Evolutionary conservation across 352 stramenopile species (phyloP).

Genomic region (Globisporangium parvum): DNA sequence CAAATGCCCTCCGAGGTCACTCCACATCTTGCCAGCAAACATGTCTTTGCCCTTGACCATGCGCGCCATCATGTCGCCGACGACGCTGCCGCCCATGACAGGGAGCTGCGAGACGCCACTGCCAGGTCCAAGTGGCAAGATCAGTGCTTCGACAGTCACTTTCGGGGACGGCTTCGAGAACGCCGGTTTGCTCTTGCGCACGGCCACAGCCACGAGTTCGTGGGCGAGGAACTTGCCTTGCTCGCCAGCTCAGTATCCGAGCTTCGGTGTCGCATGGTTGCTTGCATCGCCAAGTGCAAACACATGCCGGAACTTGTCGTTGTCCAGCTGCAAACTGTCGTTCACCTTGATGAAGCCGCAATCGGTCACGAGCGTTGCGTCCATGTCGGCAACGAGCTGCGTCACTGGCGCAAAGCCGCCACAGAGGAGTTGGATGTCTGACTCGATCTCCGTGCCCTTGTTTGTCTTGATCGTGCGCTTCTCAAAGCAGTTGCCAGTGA

Average conservation of each 20-base stretch:
- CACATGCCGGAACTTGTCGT: conserved; percentile 32
- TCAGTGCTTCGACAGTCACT: conserved; percentile 20
- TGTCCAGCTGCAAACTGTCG: conserved; percentile 36
- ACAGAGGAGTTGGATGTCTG: conserved; percentile 51
- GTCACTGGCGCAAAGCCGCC: conserved; percentile 20
- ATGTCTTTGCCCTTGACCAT: conserved; percentile 39
- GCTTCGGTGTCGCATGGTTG: conserved; percentile 41
- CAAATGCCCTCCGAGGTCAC: conserved; percentile 5
- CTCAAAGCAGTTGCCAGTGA: conserved; percentile 26
- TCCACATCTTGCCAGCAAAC: conserved; percentile 18
- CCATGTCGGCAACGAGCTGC: conserved; percentile 26
- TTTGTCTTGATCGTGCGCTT: conserved; percentile 30
- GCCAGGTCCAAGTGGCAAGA: conserved; percentile 27
- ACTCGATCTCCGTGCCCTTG: conserved; percentile 39
- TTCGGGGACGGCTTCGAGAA: conserved; percentile 27
- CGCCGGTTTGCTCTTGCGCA: conserved; percentile 15
- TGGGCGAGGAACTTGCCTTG: conserved; percentile 37
- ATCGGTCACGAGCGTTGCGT: conserved; percentile 32
- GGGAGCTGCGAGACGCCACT: conserved; percentile 40
- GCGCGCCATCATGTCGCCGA: conserved; percentile 30
- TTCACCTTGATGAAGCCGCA: conserved; percentile 44
- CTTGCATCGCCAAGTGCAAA: conserved; percentile 53
- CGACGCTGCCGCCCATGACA: conserved; percentile 27
- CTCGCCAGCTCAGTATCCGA: conserved; percentile 29
- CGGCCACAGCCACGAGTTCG: conserved; percentile 21